Conservation (phyloP, 495 filamentous ascomycete genomes). For the Penicillium simplicissimum region DNA sequence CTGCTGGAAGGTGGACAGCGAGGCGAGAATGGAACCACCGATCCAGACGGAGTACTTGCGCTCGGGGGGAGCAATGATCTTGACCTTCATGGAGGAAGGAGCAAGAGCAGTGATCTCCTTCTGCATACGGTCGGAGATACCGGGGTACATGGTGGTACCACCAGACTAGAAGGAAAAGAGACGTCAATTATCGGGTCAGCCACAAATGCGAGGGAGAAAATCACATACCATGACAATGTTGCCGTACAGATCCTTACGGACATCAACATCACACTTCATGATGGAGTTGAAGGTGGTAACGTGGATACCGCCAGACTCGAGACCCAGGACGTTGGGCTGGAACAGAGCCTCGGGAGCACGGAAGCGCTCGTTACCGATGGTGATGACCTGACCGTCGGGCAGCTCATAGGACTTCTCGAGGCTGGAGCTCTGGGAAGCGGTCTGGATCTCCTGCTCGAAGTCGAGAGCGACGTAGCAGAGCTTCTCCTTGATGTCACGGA, state of each 20-base stretch:
- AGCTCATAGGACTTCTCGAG: slow-evolving; percentile 99
- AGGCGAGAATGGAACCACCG: slow-evolving; percentile 99
- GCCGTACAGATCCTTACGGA: slow-evolving; percentile 98
- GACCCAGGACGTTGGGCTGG: slow-evolving; percentile 97
- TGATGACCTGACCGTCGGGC: slow-evolving; percentile 99
- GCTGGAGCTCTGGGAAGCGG: slow-evolving; percentile 94
- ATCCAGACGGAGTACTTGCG: slow-evolving; percentile 97
- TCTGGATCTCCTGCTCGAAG: slow-evolving; percentile 99
- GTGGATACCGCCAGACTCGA: slow-evolving; percentile 98
- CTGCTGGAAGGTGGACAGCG: slow-evolving; percentile 99
- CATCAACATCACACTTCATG: slow-evolving; percentile 99
- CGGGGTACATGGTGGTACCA: slow-evolving; percentile 99
- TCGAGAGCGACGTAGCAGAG: slow-evolving; percentile 99
- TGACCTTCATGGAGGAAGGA: slow-evolving; percentile 89
- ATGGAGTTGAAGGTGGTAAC: slow-evolving; percentile 99
- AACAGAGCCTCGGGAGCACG: slow-evolving; percentile 99
- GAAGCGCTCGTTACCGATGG: slow-evolving; percentile 99
- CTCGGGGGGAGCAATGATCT: slow-evolving; percentile 76
- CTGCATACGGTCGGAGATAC: slow-evolving; percentile 99
- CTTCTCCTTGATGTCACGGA: slow-evolving; percentile 99
- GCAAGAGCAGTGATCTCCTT: slow-evolving; percentile 99
- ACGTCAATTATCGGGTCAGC: not conserved
- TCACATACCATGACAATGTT: slow-evolving; percentile 97
- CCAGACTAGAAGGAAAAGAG: slow-evolving; percentile 69
- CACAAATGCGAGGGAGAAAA: not conserved